These are phyloP conservation scores for Ganoderma meredithae DNA, from an alignment of 1,284 basidiomycete genomes.

Conservation along the genomic window DNA sequence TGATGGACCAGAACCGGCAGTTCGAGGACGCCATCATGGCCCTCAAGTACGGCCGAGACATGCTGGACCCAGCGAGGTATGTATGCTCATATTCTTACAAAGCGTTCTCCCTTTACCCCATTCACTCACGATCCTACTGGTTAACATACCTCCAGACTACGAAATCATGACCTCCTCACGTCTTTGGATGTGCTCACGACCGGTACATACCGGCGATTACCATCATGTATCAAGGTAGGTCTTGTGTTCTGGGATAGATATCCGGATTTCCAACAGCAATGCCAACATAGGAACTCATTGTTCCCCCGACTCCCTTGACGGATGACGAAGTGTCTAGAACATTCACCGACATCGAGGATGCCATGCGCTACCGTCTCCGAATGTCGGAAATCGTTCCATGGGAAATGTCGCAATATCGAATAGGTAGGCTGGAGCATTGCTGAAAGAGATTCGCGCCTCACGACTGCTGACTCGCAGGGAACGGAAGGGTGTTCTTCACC, in stretches of 20 bases:
- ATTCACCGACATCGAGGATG: constrained; percentile 75
- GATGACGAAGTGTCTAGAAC: constrained; percentile 73
- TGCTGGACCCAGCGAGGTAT: constrained; percentile 73
- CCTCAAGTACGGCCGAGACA: constrained; percentile 71
- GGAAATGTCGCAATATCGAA: constrained; percentile 77
- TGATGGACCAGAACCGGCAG: constrained; percentile 85
- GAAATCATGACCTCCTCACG: constrained; percentile 91
- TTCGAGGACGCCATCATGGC: constrained; percentile 76
- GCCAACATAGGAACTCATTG: constrained; percentile 64
- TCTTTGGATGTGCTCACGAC: constrained; percentile 87
- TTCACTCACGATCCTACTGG: background rate
- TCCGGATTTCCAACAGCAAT: constrained; percentile 7
- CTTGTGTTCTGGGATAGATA: background rate
- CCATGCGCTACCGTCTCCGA: constrained; percentile 79
- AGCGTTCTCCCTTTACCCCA: constrained; percentile 49
- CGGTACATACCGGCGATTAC: constrained; percentile 83
- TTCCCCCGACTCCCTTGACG: constrained; percentile 70
- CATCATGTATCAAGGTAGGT: constrained; percentile 76
- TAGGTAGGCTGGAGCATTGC: constrained; percentile 55
- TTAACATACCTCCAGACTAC: constrained; percentile 58
- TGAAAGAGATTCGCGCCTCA: background rate
- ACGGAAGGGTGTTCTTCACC: constrained; percentile 81
- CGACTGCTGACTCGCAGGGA: constrained; percentile 48
- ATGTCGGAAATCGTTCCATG: constrained; percentile 77
- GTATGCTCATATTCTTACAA: constrained; percentile 42